Base-by-base conservation (phyloP, 306 rosid genomes). In the Prunus mira region DNA sequence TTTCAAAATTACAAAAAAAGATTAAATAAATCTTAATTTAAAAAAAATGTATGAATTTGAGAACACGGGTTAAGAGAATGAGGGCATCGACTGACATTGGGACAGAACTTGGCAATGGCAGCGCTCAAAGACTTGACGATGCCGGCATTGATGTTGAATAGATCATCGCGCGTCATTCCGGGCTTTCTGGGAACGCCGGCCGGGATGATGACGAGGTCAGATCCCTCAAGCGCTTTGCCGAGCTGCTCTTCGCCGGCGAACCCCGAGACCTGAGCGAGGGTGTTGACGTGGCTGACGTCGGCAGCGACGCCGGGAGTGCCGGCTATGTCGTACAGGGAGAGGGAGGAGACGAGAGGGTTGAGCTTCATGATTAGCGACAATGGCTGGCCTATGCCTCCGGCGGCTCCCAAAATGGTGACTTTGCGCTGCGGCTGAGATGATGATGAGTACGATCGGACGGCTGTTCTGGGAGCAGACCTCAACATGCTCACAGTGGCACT, bases 321-420 rank as follows among this genome's bases (percentile, higher is more conserved):
- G 20, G 56, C 56, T 17, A 51, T 51, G n/a, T 51, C 20, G 56
- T 51, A 51, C 19, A 51, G 56, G 6, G 56, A 51, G 56, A 51
- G 20, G 56, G 56, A 3, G n/a, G 56, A 51, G 56, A 93, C 98
- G 3, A 89, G 92, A 5, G 98, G 96, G 38, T 91, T 93, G 18
- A 93, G 95, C 87, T 93, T 93, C 98, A 93, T 89, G 32, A 93
- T 82, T 13, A 93, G 86, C 18, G 98, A 75, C 5, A 93, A 86
- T 2, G 98, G 96, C 81, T 93, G 98, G 0, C 98, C 96, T 63
- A 91, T 93, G 45, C 98, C 98, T 2, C 98, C 96, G 69, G 96
- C 98, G 45, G 96, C 98, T 3, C 98, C 98, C 24, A 93, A 87
- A 7, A 93, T 74, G 49, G 81, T 89, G 0, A 93, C 98, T 75